Base-by-base conservation (phyloP, 2,329 filamentous ascomycete genomes). In the Paraphoma sp. region DNA sequence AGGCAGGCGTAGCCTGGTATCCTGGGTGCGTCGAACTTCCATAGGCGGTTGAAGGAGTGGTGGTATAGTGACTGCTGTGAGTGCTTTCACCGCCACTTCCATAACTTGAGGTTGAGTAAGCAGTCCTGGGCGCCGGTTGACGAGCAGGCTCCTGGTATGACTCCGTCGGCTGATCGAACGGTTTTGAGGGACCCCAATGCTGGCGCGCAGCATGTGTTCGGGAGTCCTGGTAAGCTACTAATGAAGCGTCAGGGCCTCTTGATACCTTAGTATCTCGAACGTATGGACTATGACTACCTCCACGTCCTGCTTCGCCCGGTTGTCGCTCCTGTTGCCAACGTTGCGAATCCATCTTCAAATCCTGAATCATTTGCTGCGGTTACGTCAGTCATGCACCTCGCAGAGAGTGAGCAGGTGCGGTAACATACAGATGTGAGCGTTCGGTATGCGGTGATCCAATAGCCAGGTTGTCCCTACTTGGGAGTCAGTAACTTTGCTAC, bases 391-490 rank as follows among this genome's bases (percentile, higher is more conserved):
- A 5, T 7, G 4, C 16, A 30, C 17, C 47, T 14, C 17, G 7
- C 3, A 11, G 23, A 23, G 23, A 23, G 5, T 23, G 23, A 23
- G 23, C 23, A 23, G 23, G 23, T 23, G 18, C 8, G 33, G 30
- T 16, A 23, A 72, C 80, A 53, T 78, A 82, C 80, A 67, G 79
- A 75, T 44, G 81, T 83, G 52, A 83, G 72, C 46, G 80, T 82
- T 42, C 81, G 78, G 68, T 82, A 82, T 36, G 81, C 81, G 51
- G 80, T 80, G 63, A 83, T 82, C 80, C 79, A 82, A 74, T 81
- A 83, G 55, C 81, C 81, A 48, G 75, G 64, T 56, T 79, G 75
- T 65, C 80, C 79, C 79, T 75, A 51, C 30, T 17, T 44, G 16
- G 14, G 46, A 54, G 65, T 70, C 57, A 71, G 65, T 58, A 49